Evolutionary conservation across 2,329 filamentous ascomycete species (phyloP), one percentile per base, ranked within the genome.

Genomic region (Pseudopyricularia cyperi): DNA sequence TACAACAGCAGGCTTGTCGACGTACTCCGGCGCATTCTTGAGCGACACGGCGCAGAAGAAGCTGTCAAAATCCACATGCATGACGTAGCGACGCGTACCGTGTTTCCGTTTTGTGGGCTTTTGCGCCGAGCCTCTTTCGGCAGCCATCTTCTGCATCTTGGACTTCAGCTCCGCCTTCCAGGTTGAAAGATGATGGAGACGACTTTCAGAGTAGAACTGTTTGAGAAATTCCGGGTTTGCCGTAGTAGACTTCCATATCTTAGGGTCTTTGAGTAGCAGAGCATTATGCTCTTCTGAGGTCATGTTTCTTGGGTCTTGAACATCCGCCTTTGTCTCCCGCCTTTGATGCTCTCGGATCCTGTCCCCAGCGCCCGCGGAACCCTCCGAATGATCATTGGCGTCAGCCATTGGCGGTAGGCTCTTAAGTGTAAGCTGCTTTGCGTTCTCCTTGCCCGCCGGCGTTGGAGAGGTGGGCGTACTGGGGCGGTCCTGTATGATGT

Each of bases 31-130:
- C 24, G 82, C 75, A 52, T 82, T 85, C 59, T 89, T 89, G 14
- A 81, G 63, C 1, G 93, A 96, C 0, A 98, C 88, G 0, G 94
- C 88, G 54, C 90, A 95, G 66, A 98, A 98, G 69, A 98, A 98
- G 66, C 89, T 93, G 68, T 98, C 94, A 65, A 98, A 98, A 63
- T 98, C 93, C 30, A 98, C 89, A 61, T 98, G 93, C 62, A 98
- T 79, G 51, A 98, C 77, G 60, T 97, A 98, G 50, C 86, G 73
- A 55, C 90, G 76, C 3, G 82, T 69, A 0, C 84, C 86, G 12
- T 77, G 71, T 26, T 74, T 73, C 42, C 74, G 73, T 60, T 82
- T 72, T 61, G 73, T 52, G 55, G 72, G 57, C 0, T 69, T 67
- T 24, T 37, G 24, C 60, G 73, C 52, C 55, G 72, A 58, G 0